A percentile compares a stretch with the other conserved stretches of the same genome.
These are phyloP conservation scores for Cylindrotheca closterium DNA, from an alignment of 108 stramenopile species.

Conservation along the genomic window DNA sequence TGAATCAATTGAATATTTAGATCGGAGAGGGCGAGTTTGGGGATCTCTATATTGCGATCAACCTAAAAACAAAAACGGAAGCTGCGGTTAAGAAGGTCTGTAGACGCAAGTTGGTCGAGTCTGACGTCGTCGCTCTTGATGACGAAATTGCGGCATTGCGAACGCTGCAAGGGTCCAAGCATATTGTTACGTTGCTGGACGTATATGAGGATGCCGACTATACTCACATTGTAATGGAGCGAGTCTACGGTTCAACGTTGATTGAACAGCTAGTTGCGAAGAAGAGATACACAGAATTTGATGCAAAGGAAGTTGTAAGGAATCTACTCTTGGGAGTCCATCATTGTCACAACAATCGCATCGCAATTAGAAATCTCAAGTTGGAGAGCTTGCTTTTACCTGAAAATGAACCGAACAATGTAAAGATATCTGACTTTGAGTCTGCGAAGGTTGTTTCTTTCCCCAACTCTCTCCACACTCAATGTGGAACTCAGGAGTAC, in stretches of 20 bases:
- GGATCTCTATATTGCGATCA: too few species aligned
- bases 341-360: slow-evolving; percentile 77
- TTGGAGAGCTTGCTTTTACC: slow-evolving; percentile 84
- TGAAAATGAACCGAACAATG: slow-evolving; percentile 80
- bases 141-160: slow-evolving; percentile 64
- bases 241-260: slow-evolving; percentile 89
- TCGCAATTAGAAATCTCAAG: slow-evolving; percentile 87
- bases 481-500: slow-evolving; percentile 89
- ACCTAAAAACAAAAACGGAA: too few species aligned
- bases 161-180: slow-evolving; percentile 49
- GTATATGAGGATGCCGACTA: slow-evolving; percentile 71
- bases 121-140: slow-evolving; percentile 59
- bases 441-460: slow-evolving; percentile 80
- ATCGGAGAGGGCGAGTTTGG: slow-evolving; percentile 45
- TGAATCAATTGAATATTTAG: slow-evolving; percentile 38
- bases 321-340: slow-evolving; percentile 67
- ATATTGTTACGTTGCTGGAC: slow-evolving; percentile 70
- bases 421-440: slow-evolving; percentile 98
- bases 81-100: slow-evolving; percentile 64
- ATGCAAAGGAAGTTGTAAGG: slow-evolving; percentile 62
- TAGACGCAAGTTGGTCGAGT: slow-evolving; percentile 49
- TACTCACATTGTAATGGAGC: slow-evolving; percentile 75
- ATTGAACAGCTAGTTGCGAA: slow-evolving; percentile 89
- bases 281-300: slow-evolving; percentile 66
- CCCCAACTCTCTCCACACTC: slow-evolving; percentile 67